Evolutionary conservation across 202 grass and related monocot genomes (phyloP), one percentile per base, ranked within the genome.

Genomic region (Saccharum hybrid): DNA sequence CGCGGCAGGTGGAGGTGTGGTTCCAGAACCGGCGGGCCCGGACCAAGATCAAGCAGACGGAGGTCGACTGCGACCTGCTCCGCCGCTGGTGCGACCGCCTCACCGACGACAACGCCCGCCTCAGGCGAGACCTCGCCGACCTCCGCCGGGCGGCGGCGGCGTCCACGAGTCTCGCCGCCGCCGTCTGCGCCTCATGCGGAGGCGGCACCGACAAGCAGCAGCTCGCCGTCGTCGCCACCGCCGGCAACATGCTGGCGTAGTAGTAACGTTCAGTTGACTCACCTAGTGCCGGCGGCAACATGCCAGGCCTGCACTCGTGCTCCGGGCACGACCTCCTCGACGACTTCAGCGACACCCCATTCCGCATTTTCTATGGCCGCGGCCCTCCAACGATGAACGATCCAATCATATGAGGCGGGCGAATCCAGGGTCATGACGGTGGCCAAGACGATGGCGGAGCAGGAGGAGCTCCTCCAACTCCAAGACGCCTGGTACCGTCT

Each of bases 1-100:
- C 93, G 34, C 68, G 93, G 45, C 93, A 95, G 81, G 90, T 95
- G 61, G 90, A 95, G 80, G 93, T 95, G 36, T 95, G 90, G 93
- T 92, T 94, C 71, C 93, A 94, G 83, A 94, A 94, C 68, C 66
- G 93, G 67, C 75, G 93, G 39, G 90, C 93, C 0, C 13, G 92
- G 54, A 89, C 88, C 4, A 94, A 91, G 88, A 73, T 91, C 13
- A 94, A 91, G 86, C 86, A 94, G 77, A 91, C 83, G 43, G 88
- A 94, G 80, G 22, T 91, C 21, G 88, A 89, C 77, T 94, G 81
- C 84, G 81, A 87, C 4, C 45, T 91, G 52, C 86, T 94, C 5
- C 89, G 81, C n/a, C 81, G 80, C 22, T 87, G 86, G 79, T 87
- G 83, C 81, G 51, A 87, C 63, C 48, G 63, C 10, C 92, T 94